Base-by-base conservation (phyloP, 75 land plant genomes). In the Isoetes taiwanensis region DNA sequence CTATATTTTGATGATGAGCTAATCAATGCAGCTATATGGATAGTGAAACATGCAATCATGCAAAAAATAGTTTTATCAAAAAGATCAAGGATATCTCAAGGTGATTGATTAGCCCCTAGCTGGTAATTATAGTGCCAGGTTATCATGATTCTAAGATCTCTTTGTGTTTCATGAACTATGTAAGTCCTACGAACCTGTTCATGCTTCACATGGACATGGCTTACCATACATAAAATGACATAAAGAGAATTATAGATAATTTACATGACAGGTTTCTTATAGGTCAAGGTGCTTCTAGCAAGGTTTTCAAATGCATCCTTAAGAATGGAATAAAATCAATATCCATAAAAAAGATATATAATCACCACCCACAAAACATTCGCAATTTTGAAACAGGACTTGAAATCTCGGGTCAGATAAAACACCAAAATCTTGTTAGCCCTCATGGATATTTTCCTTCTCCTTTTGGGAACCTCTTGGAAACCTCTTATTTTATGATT, bases 171-270 rank as follows among this genome's bases (percentile, higher is more conserved):
- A n/a, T n/a, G n/a, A n/a, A n/a, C n/a, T 6, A 46, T 6, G 5
- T n/a, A 46, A 23, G 50, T 8, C 50, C 50, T 8, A 19, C 50
- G 5, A 46, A 8, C n/a, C 50, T 46, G 12, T 16, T 46, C n/a
- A n/a, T 46, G 4, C 16, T 46, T 19, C 50, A 46, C 50, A 46
- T 46, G 50, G 50, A 46, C 16, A 46, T 46, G 50, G 5, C 50
- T 46, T 46, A 23, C 50, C 50, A 46, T n/a, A 46, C 50, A 6
- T 46, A 46, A 19, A 23, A 46, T 8, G 50, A 46, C n/a, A 46
- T 46, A 5, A 46, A 19, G 50, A 5, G 50, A 5, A 46, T 46
- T 4, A 46, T 23, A 46, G 50, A 46, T 23, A 46, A 46, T 23
- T n/a, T 46, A 6, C 50, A 46, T n/a, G 50, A 46, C 25, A 46